These are phyloP conservation scores for Macrolepiota fuliginosa DNA, from an alignment of 768 basidiomycete genomes.

Conservation along the genomic window DNA sequence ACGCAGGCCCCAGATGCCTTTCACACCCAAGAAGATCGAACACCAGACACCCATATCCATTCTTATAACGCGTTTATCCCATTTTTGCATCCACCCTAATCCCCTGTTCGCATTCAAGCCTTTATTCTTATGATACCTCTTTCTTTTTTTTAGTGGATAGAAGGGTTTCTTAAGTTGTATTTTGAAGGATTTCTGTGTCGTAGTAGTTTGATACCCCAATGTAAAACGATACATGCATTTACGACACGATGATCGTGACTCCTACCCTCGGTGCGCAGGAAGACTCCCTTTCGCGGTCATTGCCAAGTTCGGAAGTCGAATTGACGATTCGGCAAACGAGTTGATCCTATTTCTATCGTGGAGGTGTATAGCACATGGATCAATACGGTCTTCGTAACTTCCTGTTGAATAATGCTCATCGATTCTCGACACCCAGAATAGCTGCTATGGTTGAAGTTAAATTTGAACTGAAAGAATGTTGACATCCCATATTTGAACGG, in stretches of 20 bases:
- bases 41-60: background rate
- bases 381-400: background rate
- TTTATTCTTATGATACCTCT: slow-evolving; percentile 5
- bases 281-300: background rate
- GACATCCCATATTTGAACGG: background rate
- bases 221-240: slow-evolving; percentile 1
- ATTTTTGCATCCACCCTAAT: slow-evolving; percentile 4
- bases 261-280: background rate
- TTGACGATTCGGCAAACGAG: background rate
- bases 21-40: background rate
- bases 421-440: background rate
- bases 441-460: background rate
- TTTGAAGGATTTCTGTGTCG: background rate
- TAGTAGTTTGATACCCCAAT: slow-evolving; percentile 12
- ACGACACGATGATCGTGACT: background rate
- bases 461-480: background rate
- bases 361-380: background rate
- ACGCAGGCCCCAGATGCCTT: background rate
- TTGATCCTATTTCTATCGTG: background rate
- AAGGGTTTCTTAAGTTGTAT: background rate
- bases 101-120: background rate
- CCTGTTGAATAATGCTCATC: background rate
- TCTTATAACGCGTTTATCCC: background rate
- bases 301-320: background rate
- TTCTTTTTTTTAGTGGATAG: background rate